Base-by-base conservation (phyloP, 2,329 filamentous ascomycete genomes). In the Aurifilum marmelostoma region DNA sequence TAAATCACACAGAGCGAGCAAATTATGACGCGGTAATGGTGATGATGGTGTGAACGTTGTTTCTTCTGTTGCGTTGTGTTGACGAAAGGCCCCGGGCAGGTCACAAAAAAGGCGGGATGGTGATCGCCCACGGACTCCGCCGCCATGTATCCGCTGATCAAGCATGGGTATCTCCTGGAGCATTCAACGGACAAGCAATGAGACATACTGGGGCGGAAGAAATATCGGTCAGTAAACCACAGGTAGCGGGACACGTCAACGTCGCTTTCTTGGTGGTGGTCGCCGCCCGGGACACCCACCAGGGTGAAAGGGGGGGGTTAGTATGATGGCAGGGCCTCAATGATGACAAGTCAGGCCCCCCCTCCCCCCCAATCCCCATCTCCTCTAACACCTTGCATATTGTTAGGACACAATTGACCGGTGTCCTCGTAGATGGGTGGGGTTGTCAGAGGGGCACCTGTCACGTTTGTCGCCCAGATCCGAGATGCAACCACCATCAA, bases 171-270 rank as follows among this genome's bases (percentile, higher is more conserved):
- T 2, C 60, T 63, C 47, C 59, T 61, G 56, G 64, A 65, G 52
- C 50, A 63, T 67, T 41, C 41, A 32, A 69, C 67, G 47, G 37
- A 12, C 34, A 34, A 59, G 34, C 34, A 43, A 56, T 67, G 68
- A 67, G 68, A 70, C 65, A 65, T 65, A 37, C 50, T 41, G 68
- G 56, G 41, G 43, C 18, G 18, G 18, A 34, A 41, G 16, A 39
- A 50, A 67, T 54, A 63, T 67, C 65, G 68, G 60, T 62, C 64
- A 54, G 65, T 70, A 65, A 70, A 70, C 65, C 68, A 70, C 65
- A 67, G 56, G 68, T 70, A 65, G 67, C 47, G 54, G 65, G 41
- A 67, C 68, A 70, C 68, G 68, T 70, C 62, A 58, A 67, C n/a
- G 60, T 59, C 50, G 43, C 41, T 56, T 56, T 16, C 50, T 63